These are phyloP conservation scores for Starmerella apis DNA, from an alignment of 805 yeast species.

Conservation along the genomic window DNA sequence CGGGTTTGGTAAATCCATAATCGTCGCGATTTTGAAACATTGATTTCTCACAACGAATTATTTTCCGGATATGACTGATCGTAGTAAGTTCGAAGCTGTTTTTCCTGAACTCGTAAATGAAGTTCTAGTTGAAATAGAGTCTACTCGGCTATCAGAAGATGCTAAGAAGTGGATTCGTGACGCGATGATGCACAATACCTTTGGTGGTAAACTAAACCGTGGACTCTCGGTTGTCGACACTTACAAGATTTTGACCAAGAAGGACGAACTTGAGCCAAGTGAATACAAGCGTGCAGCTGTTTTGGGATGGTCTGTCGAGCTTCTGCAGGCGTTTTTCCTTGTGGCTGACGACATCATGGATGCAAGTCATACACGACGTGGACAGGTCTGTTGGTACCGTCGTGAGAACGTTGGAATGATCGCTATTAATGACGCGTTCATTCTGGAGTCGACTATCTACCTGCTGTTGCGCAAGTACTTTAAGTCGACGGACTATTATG, in stretches of 20 bases:
- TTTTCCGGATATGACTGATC: neutral
- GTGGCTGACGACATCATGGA: constrained; percentile 99
- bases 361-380: constrained; percentile 89
- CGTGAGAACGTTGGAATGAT: constrained; percentile 69
- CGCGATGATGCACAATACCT: constrained; percentile 68
- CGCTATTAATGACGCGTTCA: constrained; percentile 94
- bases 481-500: constrained; percentile 69
- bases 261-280: constrained; percentile 48
- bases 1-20: too few species aligned
- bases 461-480: constrained; percentile 80
- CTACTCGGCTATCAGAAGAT: constrained; percentile 73
- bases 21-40: too few species aligned
- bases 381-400: constrained; percentile 97
- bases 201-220: constrained; percentile 94
- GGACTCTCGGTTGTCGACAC: constrained; percentile 94
- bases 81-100: constrained; percentile 36
- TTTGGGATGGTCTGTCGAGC: constrained; percentile 91
- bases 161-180: constrained; percentile 78
- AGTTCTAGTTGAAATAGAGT: constrained; percentile 47
- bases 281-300: constrained; percentile 79
- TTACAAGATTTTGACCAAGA: constrained; percentile 64
- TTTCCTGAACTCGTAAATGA: constrained; percentile 76
- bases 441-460: constrained; percentile 92
- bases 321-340: constrained; percentile 89
- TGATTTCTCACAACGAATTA: neutral